phyloP scores from a whole-genome alignment of 139 green algal species.

The Coelastrella sp. region DNA sequence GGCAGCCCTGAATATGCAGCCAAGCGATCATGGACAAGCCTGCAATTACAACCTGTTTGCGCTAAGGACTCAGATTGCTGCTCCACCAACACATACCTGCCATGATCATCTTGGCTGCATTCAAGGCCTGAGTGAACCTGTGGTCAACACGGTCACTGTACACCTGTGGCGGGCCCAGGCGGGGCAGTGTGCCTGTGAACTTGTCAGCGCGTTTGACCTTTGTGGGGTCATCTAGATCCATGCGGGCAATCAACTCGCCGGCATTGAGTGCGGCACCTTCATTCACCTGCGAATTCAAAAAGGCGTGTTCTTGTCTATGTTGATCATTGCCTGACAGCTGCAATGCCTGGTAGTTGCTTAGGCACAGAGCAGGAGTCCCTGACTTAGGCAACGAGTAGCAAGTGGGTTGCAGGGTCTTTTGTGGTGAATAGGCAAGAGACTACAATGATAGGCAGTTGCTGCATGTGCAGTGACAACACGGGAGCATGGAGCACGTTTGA shows the following conservation, averaged over 20 bases:
- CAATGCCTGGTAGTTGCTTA: too few relatives aligned
- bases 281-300: slow-evolving; percentile 55
- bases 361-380: neutral
- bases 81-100: slow-evolving; percentile 54
- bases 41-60: too few relatives aligned
- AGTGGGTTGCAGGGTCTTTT: neutral
- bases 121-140: slow-evolving; percentile 66
- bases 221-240: slow-evolving; percentile 75
- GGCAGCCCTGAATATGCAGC: too few relatives aligned
- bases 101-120: slow-evolving; percentile 76
- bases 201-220: slow-evolving; percentile 59
- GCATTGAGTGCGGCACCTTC: slow-evolving; percentile 82
- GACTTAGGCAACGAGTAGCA: neutral
- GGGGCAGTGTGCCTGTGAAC: slow-evolving; percentile 77
- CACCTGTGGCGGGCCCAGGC: slow-evolving; percentile 74
- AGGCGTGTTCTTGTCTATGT: too few relatives aligned
- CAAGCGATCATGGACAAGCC: too few relatives aligned
- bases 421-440: too few relatives aligned
- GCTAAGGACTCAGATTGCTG: too few relatives aligned
- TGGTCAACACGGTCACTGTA: slow-evolving; percentile 60
- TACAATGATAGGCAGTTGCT: too few relatives aligned
- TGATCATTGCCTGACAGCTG: too few relatives aligned
- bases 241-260: slow-evolving; percentile 85
- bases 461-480: too few relatives aligned
- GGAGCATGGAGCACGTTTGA: too few relatives aligned